Percentiles rank a stretch among this genome's conserved stretches.
These are phyloP conservation scores for Gossypium trilobum DNA, from an alignment of 441 rosid genomes.

Conservation along the genomic window DNA sequence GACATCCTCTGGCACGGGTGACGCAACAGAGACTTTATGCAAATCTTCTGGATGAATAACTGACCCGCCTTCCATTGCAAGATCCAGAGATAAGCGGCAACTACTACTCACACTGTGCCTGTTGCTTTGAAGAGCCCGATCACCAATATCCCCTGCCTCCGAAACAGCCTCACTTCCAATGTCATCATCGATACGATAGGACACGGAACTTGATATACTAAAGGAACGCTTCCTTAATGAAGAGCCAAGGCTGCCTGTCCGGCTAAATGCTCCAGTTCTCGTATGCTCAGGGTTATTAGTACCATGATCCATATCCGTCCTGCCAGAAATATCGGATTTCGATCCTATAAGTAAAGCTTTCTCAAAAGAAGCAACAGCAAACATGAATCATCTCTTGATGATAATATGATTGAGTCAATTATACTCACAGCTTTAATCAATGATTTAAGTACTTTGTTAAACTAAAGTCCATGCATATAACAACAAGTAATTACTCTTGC, in stretches of 20 bases:
- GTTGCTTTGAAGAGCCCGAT: slow-evolving; percentile 50
- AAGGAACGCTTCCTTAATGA: slow-evolving; percentile 40
- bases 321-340: slow-evolving; percentile 13
- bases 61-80: slow-evolving; percentile 31
- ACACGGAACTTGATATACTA: slow-evolving; percentile 27
- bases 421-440: not conserved
- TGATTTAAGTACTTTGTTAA: slow-evolving; percentile 8
- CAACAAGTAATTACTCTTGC: not conserved
- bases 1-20: slow-evolving; percentile 35
- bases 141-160: slow-evolving; percentile 87
- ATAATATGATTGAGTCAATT: not conserved
- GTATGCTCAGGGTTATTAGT: slow-evolving; percentile 17
- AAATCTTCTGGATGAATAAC: slow-evolving; percentile 26
- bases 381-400: not conserved
- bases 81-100: slow-evolving; percentile 33
- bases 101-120: slow-evolving; percentile 42
- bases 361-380: slow-evolving; percentile 1
- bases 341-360: not conserved
- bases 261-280: slow-evolving; percentile 30
- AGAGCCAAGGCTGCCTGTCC: slow-evolving; percentile 39
- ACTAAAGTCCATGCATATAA: not conserved
- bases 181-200: slow-evolving; percentile 33
- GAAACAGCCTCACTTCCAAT: slow-evolving; percentile 55
- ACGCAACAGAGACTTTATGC: slow-evolving; percentile 22
- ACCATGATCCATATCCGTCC: slow-evolving; percentile 41